phyloP scores from a whole-genome alignment of 768 basidiomycete species.

The Russula compacta region DNA sequence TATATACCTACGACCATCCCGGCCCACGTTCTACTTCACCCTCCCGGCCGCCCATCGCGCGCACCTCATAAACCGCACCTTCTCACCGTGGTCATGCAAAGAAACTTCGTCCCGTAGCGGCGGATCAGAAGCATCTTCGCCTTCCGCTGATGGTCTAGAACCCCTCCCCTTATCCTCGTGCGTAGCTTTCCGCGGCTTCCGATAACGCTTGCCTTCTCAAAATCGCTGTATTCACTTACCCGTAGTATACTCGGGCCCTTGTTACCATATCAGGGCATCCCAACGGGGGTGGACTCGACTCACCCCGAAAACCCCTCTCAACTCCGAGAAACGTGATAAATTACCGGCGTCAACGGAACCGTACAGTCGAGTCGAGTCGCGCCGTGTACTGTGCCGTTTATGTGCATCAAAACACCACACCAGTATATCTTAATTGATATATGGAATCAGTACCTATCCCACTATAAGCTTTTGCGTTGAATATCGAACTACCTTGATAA shows the following conservation, averaged over 20 bases:
- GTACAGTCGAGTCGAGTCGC: not conserved
- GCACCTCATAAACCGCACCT: constrained; percentile 16
- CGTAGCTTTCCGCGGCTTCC: constrained; percentile 19
- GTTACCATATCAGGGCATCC: constrained; percentile 5
- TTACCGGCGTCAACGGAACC: not conserved
- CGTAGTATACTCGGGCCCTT: not conserved
- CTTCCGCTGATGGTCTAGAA: constrained; percentile 18
- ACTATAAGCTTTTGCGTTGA: not conserved
- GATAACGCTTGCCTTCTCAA: constrained; percentile 18
- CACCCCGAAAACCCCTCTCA: constrained; percentile 10
- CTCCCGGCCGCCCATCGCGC: constrained; percentile 19
- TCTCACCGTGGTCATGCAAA: constrained; percentile 16
- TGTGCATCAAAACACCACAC: not conserved
- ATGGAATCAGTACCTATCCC: not conserved
- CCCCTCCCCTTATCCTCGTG: constrained; percentile 19
- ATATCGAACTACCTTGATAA: not conserved
- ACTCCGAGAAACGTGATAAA: constrained; percentile 15
- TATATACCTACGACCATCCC: not conserved
- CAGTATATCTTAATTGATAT: not conserved
- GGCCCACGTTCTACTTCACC: constrained; percentile 1
- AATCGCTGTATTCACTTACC: constrained; percentile 9
- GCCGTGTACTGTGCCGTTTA: not conserved
- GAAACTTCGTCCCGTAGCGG: constrained; percentile 15
- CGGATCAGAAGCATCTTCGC: constrained; percentile 19
- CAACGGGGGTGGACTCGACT: constrained; percentile 10